Evolutionary conservation across 1,284 basidiomycete species (phyloP).

Genomic region (Termitomyces sp.): DNA sequence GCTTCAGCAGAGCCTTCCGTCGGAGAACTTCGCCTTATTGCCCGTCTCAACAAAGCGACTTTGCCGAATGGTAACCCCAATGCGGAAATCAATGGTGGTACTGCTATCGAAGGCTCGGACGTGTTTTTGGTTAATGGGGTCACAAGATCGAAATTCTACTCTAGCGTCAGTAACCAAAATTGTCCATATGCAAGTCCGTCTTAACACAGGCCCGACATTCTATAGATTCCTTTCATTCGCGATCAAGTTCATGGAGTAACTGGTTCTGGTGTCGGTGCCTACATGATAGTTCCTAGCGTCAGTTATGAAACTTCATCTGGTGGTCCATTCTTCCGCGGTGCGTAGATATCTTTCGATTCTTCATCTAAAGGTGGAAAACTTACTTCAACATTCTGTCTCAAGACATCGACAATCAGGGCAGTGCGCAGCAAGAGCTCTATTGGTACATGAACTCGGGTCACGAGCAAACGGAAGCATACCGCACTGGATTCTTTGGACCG

Average conservation of each 20-base stretch:
- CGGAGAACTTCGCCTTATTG: conserved; percentile 46
- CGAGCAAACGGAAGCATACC: conserved; percentile 38
- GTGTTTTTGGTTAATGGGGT: conserved; percentile 41
- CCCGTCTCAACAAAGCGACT: conserved; percentile 38
- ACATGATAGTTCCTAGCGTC: conserved; percentile 36
- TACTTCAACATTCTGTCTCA: neutral
- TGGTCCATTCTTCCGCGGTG: conserved; percentile 43
- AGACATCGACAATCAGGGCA: conserved; percentile 45
- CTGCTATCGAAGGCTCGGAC: conserved; percentile 43
- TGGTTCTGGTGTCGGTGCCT: conserved; percentile 35
- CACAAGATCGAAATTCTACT: conserved; percentile 47
- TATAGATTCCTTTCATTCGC: conserved; percentile 36
- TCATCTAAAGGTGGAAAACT: neutral
- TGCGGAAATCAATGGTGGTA: conserved; percentile 35
- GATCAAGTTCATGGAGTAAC: conserved; percentile 42
- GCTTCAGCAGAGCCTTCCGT: conserved; percentile 41
- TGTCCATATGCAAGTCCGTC: neutral
- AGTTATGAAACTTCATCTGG: conserved; percentile 40
- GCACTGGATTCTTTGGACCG: conserved; percentile 44
- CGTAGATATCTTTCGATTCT: conserved; percentile 8
- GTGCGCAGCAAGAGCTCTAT: conserved; percentile 40
- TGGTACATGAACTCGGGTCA: conserved; percentile 44
- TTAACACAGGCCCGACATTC: neutral
- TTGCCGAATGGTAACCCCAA: conserved; percentile 35
- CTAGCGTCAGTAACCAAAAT: conserved; percentile 29